A percentile compares a stretch with the other conserved stretches of the same genome.
phyloP scores from a whole-genome alignment of 345 rosid genomes.

The Lenwebbia sp. region DNA sequence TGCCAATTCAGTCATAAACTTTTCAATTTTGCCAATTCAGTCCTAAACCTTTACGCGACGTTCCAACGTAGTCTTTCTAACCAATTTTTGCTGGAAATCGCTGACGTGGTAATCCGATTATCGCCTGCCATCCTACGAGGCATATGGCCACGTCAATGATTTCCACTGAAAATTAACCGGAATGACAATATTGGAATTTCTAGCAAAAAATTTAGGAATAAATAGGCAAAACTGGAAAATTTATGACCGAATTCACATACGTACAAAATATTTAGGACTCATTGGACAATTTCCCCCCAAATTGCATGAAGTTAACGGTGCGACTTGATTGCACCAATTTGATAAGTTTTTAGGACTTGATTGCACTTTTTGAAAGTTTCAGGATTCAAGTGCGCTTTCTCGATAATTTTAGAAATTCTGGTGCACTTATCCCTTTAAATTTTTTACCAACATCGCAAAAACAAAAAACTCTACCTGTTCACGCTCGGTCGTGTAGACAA shows the following conservation, averaged over 20 bases:
- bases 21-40: fast-evolving
- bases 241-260: fast-evolving
- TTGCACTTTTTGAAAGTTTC: background rate
- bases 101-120: background rate
- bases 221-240: background rate
- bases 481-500: background rate
- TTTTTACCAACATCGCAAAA: background rate
- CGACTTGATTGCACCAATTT: background rate
- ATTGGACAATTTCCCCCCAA: background rate
- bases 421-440: fast-evolving
- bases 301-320: too few species aligned
- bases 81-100: background rate
- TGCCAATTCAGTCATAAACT: fast-evolving
- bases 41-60: fast-evolving
- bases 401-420: background rate
- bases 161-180: fast-evolving
- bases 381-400: background rate
- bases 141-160: too few species aligned
- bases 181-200: background rate
- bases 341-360: background rate
- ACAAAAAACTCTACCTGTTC: background rate
- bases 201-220: fast-evolving
- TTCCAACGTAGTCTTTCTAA: background rate
- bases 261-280: background rate
- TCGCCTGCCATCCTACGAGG: too few species aligned